These are phyloP conservation scores for Gryganskiella cystojenkinii DNA, from an alignment of 192 early-diverging fungal genomes.

Conservation along the genomic window DNA sequence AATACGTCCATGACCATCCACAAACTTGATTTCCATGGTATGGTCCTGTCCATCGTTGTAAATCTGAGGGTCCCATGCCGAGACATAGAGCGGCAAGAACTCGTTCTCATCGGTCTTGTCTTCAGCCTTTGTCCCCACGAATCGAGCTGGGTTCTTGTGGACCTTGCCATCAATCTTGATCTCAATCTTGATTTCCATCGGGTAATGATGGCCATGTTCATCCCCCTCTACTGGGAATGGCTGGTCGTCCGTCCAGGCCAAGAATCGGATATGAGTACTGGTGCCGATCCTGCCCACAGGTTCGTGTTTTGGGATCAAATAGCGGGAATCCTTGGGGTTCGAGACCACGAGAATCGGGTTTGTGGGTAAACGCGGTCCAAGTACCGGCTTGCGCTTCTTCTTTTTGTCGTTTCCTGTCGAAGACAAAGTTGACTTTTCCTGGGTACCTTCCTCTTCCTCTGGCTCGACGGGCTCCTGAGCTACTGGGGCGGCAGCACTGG, in stretches of 20 bases:
- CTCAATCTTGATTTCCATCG: constrained; percentile 51
- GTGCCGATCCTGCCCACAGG: constrained; percentile 69
- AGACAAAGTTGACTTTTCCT: neutral
- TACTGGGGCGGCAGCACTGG: neutral
- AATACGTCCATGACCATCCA: constrained; percentile 62
- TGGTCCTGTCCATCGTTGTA: constrained; percentile 79
- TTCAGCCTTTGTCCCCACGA: constrained; percentile 57
- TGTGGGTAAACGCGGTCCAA: constrained; percentile 56
- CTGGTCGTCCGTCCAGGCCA: constrained; percentile 73
- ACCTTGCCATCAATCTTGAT: constrained; percentile 62
- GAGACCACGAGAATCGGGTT: constrained; percentile 84
- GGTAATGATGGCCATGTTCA: constrained; percentile 10
- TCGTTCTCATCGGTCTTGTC: constrained; percentile 35
- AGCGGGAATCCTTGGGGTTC: constrained; percentile 89
- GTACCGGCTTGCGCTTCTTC: constrained; percentile 37
- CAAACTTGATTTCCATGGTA: constrained; percentile 67
- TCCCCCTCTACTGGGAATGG: constrained; percentile 24
- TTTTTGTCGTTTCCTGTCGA: constrained; percentile 2
- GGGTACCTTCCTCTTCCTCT: neutral
- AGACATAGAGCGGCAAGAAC: constrained; percentile 78
- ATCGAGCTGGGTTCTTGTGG: constrained; percentile 57
- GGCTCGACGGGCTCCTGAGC: constrained; percentile 2
- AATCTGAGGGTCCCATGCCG: constrained; percentile 73
- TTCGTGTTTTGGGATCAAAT: constrained; percentile 75
- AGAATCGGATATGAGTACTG: constrained; percentile 79